Evolutionary conservation across 2,329 filamentous ascomycete species (phyloP).

Genomic region (Rachicladosporium sp.): DNA sequence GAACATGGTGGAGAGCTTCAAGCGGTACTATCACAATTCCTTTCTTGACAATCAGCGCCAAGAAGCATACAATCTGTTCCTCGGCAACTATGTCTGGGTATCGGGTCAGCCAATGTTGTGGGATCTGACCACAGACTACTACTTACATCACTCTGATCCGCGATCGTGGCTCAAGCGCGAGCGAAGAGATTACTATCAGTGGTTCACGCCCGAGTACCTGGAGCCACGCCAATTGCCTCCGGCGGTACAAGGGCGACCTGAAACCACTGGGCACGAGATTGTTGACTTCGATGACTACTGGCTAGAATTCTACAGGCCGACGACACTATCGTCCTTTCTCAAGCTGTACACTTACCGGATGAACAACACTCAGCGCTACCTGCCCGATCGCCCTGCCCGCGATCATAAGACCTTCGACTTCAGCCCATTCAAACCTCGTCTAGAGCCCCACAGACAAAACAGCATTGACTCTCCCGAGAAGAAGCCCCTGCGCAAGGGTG

Average conservation of each 20-base stretch:
- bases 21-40: conserved; percentile 96
- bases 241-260: conserved; percentile 15
- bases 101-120: conserved; percentile 90
- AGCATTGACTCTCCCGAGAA: conserved; percentile 48
- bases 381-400: conserved; percentile 51
- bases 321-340: conserved; percentile 73
- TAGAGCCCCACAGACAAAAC: conserved; percentile 24
- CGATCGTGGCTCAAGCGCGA: conserved; percentile 54
- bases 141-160: conserved; percentile 82
- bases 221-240: conserved; percentile 49
- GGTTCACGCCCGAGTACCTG: conserved; percentile 69
- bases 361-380: conserved; percentile 76
- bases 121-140: conserved; percentile 91
- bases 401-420: conserved; percentile 67
- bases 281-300: conserved; percentile 80
- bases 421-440: conserved; percentile 73
- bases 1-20: conserved; percentile 99
- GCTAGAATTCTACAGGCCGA: conserved; percentile 89
- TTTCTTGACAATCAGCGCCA: conserved; percentile 96
- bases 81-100: conserved; percentile 86
- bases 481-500: conserved; percentile 53
- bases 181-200: conserved; percentile 65
- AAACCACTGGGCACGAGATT: conserved; percentile 13
- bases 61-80: conserved; percentile 93
- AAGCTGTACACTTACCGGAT: conserved; percentile 91